A percentile compares a stretch with the other conserved stretches of the same genome.
These are phyloP conservation scores for Aspergillus nomiae DNA, from an alignment of 2,329 filamentous ascomycete species.

Conservation along the genomic window DNA sequence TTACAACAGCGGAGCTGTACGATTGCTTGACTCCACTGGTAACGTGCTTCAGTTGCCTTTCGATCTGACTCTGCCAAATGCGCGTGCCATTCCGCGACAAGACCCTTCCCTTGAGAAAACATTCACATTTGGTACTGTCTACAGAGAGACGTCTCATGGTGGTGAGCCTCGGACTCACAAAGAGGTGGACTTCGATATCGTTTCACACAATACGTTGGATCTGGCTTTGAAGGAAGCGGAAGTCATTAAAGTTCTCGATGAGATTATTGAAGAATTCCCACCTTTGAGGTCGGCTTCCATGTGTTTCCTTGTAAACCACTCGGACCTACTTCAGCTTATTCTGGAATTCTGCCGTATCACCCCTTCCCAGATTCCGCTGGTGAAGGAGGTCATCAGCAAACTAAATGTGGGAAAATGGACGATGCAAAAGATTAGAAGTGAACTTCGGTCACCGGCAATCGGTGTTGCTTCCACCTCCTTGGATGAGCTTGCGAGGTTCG, in stretches of 20 bases:
- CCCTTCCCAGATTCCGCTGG: conserved; percentile 64
- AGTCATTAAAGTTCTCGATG: conserved; percentile 89
- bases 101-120: conserved; percentile 69
- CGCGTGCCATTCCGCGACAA: conserved; percentile 73
- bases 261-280: conserved; percentile 80
- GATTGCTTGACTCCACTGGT: conserved; percentile 78
- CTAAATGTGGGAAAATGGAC: conserved; percentile 79
- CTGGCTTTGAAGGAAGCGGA: conserved; percentile 90
- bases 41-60: conserved; percentile 93
- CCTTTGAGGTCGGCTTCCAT: conserved; percentile 70
- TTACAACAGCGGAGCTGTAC: conserved; percentile 74
- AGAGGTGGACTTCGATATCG: conserved; percentile 94
- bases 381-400: conserved; percentile 83
- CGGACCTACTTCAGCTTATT: conserved; percentile 80
- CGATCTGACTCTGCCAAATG: conserved; percentile 87
- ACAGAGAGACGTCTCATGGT: conserved; percentile 74
- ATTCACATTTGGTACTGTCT: conserved; percentile 86
- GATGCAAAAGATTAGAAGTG: conserved; percentile 80
- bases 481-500: conserved; percentile 86
- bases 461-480: conserved; percentile 86
- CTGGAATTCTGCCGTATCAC: conserved; percentile 87
- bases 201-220: conserved; percentile 80
- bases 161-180: conserved; percentile 80
- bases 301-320: conserved; percentile 90
- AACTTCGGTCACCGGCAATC: conserved; percentile 77